A percentile compares a stretch with the other conserved stretches of the same genome.
Conservation (phyloP, 1,284 basidiomycete species). For the Trichosporon asahii region DNA sequence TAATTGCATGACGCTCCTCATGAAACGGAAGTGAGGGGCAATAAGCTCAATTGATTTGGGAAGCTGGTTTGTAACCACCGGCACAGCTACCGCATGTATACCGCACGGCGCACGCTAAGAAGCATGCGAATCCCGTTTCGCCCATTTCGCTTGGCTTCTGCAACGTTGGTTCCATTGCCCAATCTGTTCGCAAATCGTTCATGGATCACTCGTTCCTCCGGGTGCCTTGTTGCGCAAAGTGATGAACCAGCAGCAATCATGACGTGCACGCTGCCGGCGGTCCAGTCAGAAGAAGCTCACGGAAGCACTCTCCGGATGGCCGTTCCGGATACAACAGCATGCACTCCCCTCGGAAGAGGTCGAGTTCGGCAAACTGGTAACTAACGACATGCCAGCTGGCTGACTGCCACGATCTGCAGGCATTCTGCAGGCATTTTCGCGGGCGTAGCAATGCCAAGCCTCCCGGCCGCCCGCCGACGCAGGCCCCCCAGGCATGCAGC, state of each 20-base stretch:
- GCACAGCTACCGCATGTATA: too few relatives aligned
- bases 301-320: not conserved
- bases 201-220: not conserved
- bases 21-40: not conserved
- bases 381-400: not conserved
- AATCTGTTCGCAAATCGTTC: not conserved
- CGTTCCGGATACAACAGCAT: not conserved
- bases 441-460: not conserved
- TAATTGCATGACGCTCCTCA: not conserved
- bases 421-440: not conserved
- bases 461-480: not conserved
- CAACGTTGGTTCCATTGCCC: not conserved
- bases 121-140: not conserved
- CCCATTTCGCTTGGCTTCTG: not conserved
- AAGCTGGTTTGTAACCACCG: not conserved
- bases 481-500: too few relatives aligned
- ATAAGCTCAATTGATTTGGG: not conserved
- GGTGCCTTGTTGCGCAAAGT: not conserved
- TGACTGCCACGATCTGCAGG: not conserved
- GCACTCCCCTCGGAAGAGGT: not conserved
- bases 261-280: not conserved
- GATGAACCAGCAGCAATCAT: not conserved
- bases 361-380: not conserved
- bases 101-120: not conserved
- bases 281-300: not conserved